Base-by-base conservation (phyloP, 208 protist species). In the Crithidia expoeki region DNA sequence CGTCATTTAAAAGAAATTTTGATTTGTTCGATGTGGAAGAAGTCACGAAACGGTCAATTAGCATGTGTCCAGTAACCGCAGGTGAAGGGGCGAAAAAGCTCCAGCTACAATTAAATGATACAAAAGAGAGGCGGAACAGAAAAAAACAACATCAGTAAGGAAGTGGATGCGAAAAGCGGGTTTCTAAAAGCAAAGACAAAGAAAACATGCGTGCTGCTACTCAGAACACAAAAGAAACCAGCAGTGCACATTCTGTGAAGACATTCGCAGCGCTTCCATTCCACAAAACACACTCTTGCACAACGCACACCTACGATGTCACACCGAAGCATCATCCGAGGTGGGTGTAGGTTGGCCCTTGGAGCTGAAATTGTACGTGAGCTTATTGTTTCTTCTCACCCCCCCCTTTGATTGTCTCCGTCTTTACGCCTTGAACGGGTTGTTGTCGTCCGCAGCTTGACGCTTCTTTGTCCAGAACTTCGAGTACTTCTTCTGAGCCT, bases 391-490 rank as follows among this genome's bases (percentile, higher is more conserved):
- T 21, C 25, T 25, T 40, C 52, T 58, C 52, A 40, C 10, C 28
- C 21, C 27, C 23, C 10, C 36, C 6, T 12, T 42, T 6, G 12
- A 42, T 42, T 30, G 10, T 40, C 52, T 74, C 42, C 28, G 17
- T 50, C 56, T 34, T 60, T 81, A 74, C 68, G 61, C 61, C 47
- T 74, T 76, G 50, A 72, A 81, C 51, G 73, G 68, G 60, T 72
- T 76, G 65, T 68, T 76, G 69, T 96, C 88, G 42, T 85, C 86
- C 30, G 77, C 78, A 1, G 57, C 72, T 76, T 85, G 82, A 51
- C 91, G 89, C 77, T 94, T 96, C 80, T 88, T 88, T 21, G 86
- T 94, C 92, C 92, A 96, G 80, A 84, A 94, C 80, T 92, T 93
- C 47, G 55, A 83, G 81, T 92, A 96, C 68, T 68, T 83, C 64